A percentile compares a stretch with the other conserved stretches of the same genome.
phyloP scores from a whole-genome alignment of 257 asterid species.

The Capsicum baccatum region DNA sequence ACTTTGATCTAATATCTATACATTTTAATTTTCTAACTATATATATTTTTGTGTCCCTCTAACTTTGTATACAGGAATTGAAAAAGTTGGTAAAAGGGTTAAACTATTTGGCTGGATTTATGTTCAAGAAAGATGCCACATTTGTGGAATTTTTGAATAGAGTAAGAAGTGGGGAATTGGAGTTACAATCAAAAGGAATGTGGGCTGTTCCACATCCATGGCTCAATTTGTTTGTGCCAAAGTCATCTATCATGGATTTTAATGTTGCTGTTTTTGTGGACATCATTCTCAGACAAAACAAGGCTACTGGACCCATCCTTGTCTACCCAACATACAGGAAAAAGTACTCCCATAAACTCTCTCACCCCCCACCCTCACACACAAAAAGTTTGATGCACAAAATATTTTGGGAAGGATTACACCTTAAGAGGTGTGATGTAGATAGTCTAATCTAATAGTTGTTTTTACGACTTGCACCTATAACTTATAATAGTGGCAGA shows the following conservation, averaged over 20 bases:
- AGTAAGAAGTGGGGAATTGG: conserved; percentile 56
- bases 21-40: neutral
- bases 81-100: conserved; percentile 40
- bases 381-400: too few species aligned
- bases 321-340: conserved; percentile 67
- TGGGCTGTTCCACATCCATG: conserved; percentile 74
- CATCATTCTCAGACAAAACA: conserved; percentile 57
- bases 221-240: conserved; percentile 79
- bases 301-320: conserved; percentile 62
- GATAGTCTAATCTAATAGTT: too few species aligned
- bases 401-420: too few species aligned
- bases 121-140: conserved; percentile 53
- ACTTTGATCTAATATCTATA: too few species aligned
- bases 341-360: conserved; percentile 38
- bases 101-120: conserved; percentile 42
- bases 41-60: too few species aligned
- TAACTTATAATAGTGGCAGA: too few species aligned
- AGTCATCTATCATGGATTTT: conserved; percentile 58
- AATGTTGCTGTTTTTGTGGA: conserved; percentile 60
- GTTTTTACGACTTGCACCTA: too few species aligned
- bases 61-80: conserved; percentile 44
- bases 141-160: conserved; percentile 58
- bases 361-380: too few species aligned
- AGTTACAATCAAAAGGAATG: conserved; percentile 41
- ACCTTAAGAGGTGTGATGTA: too few species aligned